Base-by-base conservation (phyloP, 2,329 filamentous ascomycete genomes). In the Penicillium sp. region DNA sequence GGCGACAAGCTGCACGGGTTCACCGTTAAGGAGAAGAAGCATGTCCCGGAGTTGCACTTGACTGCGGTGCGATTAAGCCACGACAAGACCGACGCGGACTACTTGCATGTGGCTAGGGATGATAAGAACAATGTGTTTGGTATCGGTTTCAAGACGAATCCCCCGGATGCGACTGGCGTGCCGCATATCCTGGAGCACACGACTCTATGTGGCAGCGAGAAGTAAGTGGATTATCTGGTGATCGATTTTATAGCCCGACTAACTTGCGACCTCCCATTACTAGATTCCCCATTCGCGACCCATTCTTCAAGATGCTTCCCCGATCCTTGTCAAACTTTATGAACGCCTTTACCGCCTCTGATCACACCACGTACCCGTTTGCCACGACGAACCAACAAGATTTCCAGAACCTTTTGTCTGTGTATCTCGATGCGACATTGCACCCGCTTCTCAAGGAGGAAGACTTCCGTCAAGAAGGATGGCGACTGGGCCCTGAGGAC, bases 41-140 rank as follows among this genome's bases (percentile, higher is more conserved):
- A 96, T 75, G 90, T 99, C 2, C 91, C 92, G 0, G 94, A 99
- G 77, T 83, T 97, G 42, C 90, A 97, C 73, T 77, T 99, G 67
- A 96, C 92, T 1, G 94, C 94, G 4, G 75, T 97, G 46, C 90
- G 95, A 58, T 82, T 99, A 57, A 87, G 90, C 66, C 94, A 99
- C 70, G 90, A 97, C 76, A 92, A 92, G 78, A 99, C 94, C 0
- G 91, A 92, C 54, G 94, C 94, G 58, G 91, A 99, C 62, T 97
- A 97, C 69, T 81, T 99, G 40, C 94, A 99, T 75, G 88, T 99
- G 64, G 93, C 92, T 13, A 83, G 93, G 63, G 91, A 97, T 51
- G 94, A 99, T 69, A 89, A 88, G 78, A 99, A 99, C 78, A 99
- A 99, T 89, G 94, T 97, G 69, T 99, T 99, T 76, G 95, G 92